Evolutionary conservation across 352 stramenopile genomes (phyloP).

Genomic region (Pythium inflatum): DNA sequence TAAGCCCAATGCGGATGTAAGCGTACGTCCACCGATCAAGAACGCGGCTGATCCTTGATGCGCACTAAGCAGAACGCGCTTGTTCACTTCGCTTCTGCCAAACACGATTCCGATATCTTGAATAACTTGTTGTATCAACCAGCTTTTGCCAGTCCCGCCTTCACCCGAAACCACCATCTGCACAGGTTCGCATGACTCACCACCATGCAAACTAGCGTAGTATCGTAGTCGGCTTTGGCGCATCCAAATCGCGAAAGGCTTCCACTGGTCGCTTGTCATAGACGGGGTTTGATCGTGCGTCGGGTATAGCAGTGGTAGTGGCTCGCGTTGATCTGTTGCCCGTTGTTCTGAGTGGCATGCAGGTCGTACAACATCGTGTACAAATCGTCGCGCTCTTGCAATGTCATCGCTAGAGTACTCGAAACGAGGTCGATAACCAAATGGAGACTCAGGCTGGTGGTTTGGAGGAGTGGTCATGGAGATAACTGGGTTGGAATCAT

Average conservation of each 20-base stretch:
- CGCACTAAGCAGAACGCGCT: not conserved
- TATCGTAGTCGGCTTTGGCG: not conserved
- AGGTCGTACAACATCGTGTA: too few relatives aligned
- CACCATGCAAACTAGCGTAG: not conserved
- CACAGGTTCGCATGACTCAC: not conserved
- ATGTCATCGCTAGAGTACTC: too few relatives aligned
- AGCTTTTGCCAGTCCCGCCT: constrained; percentile 1
- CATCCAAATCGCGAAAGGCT: not conserved
- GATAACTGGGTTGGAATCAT: too few relatives aligned
- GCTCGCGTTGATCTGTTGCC: too few relatives aligned
- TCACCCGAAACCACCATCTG: not conserved
- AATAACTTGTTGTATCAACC: constrained; percentile 15
- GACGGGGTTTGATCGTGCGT: too few relatives aligned
- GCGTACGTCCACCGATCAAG: constrained; percentile 2
- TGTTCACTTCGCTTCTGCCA: not conserved
- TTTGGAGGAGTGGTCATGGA: too few relatives aligned
- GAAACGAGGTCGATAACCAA: too few relatives aligned
- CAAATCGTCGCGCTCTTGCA: too few relatives aligned
- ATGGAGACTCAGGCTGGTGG: too few relatives aligned
- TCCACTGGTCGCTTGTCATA: constrained; percentile 4
- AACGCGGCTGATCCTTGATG: constrained; percentile 5
- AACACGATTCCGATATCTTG: not conserved
- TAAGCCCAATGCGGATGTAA: not conserved
- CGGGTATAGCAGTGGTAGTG: too few relatives aligned
- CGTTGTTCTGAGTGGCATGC: too few relatives aligned